phyloP scores from a whole-genome alignment of 805 yeast species.

The Saccharomycopsis capsularis region DNA sequence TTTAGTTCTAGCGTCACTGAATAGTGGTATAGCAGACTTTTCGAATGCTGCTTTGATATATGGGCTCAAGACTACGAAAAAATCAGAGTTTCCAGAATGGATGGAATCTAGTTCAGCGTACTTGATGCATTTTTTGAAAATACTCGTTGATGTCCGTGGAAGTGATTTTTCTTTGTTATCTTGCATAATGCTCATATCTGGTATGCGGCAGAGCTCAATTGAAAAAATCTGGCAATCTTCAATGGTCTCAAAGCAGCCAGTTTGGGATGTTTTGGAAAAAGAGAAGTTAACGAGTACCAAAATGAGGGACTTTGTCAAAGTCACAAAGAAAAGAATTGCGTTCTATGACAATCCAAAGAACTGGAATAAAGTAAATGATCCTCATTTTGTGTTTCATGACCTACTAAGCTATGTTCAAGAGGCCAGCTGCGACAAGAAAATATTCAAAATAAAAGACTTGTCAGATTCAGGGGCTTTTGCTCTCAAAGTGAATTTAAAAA shows the following conservation, averaged over 20 bases:
- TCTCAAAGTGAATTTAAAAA: slow-evolving; percentile 28
- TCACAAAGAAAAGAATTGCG: slow-evolving; percentile 22
- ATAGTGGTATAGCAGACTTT: slow-evolving; percentile 39
- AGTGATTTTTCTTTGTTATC: slow-evolving; percentile 28
- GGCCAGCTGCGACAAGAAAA: slow-evolving; percentile 21
- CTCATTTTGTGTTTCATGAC: slow-evolving; percentile 20
- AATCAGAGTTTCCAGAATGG: slow-evolving; percentile 48
- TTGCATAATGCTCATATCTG: slow-evolving; percentile 25
- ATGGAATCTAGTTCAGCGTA: slow-evolving; percentile 34
- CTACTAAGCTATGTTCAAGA: slow-evolving; percentile 17
- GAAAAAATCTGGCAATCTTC: not conserved
- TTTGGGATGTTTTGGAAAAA: slow-evolving; percentile 2
- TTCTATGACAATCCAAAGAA: slow-evolving; percentile 1
- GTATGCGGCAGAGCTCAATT: not conserved
- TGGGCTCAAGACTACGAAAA: slow-evolving; percentile 38
- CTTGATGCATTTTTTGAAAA: slow-evolving; percentile 43
- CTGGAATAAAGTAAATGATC: slow-evolving; percentile 1
- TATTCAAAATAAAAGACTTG: slow-evolving; percentile 25
- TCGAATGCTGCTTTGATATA: slow-evolving; percentile 33
- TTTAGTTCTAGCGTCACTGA: slow-evolving; percentile 46
- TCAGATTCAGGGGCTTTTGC: slow-evolving; percentile 18
- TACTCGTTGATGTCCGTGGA: slow-evolving; percentile 28
- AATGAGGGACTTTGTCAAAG: slow-evolving; percentile 27
- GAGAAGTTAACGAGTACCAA: slow-evolving; percentile 18
- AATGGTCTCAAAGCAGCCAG: not conserved